Percentiles rank a stretch among this genome's conserved stretches.
These are phyloP conservation scores for Zygosaccharomyces gambellarensis DNA, from an alignment of 805 yeast genomes.

Conservation along the genomic window DNA sequence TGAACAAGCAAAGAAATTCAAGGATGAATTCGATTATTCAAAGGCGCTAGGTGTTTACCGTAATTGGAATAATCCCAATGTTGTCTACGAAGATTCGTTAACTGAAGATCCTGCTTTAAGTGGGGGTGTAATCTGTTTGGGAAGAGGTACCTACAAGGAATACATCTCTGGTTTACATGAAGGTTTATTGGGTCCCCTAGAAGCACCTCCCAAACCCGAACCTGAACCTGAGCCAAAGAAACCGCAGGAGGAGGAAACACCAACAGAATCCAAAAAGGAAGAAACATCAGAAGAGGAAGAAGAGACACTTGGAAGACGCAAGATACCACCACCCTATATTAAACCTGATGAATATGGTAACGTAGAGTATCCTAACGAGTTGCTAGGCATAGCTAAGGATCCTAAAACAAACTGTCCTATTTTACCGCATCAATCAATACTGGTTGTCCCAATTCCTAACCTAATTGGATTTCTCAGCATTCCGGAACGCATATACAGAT, in stretches of 20 bases:
- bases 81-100: constrained; percentile 44
- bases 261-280: constrained; percentile 1
- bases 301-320: constrained; percentile 8
- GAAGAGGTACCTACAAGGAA: constrained; percentile 95
- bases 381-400: constrained; percentile 37
- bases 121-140: constrained; percentile 89
- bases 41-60: constrained; percentile 58
- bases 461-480: constrained; percentile 71
- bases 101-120: constrained; percentile 42
- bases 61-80: constrained; percentile 28
- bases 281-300: constrained; percentile 12
- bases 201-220: constrained; percentile 38
- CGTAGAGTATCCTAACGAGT: constrained; percentile 57
- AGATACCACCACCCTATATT: constrained; percentile 61
- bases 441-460: constrained; percentile 72
- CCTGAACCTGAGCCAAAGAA: constrained; percentile 17
- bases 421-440: constrained; percentile 70
- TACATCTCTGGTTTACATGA: constrained; percentile 87
- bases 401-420: constrained; percentile 43
- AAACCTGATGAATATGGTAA: constrained; percentile 50
- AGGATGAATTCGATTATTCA: constrained; percentile 35
- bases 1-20: constrained; percentile 25
- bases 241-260: neutral
- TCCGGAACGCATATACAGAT: constrained; percentile 72
- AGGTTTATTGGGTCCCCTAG: constrained; percentile 89